Percentiles rank a stretch among this genome's conserved stretches.
These are phyloP conservation scores for Begonia fuchsioides DNA, from an alignment of 306 rosid genomes.

Conservation along the genomic window DNA sequence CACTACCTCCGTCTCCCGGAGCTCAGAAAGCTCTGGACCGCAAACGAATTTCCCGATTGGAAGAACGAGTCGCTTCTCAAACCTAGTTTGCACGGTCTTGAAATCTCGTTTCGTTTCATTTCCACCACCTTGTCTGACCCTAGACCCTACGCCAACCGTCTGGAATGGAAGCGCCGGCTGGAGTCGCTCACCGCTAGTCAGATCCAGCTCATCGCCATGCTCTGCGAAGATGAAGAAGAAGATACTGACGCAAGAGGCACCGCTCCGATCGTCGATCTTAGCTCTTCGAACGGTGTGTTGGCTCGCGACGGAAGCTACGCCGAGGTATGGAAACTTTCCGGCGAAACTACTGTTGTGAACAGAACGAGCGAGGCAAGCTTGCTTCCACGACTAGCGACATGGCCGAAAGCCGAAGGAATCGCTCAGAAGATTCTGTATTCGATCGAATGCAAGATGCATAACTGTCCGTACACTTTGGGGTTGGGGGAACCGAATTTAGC, in stretches of 20 bases:
- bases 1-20: conserved; percentile 59
- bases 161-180: conserved; percentile 57
- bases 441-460: conserved; percentile 54
- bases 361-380: conserved; percentile 57
- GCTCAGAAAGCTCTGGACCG: conserved; percentile 46
- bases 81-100: conserved; percentile 65
- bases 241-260: conserved; percentile 30
- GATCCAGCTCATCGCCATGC: conserved; percentile 41
- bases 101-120: conserved; percentile 65
- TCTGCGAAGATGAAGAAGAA: conserved; percentile 56
- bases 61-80: conserved; percentile 49
- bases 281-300: conserved; percentile 13
- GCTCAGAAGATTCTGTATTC: conserved; percentile 42
- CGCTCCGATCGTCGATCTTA: conserved; percentile 39
- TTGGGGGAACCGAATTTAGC: conserved; percentile 60
- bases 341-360: conserved; percentile 30
- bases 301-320: conserved; percentile 38
- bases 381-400: conserved; percentile 59
- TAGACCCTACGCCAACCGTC: conserved; percentile 43
- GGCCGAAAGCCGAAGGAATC: conserved; percentile 42
- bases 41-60: conserved; percentile 46
- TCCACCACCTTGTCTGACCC: conserved; percentile 55
- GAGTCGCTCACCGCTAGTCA: conserved; percentile 44
- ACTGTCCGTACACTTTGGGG: conserved; percentile 66
- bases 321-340: conserved; percentile 35